These are phyloP conservation scores for Vigna mungo DNA, from an alignment of 306 rosid genomes.

Conservation along the genomic window DNA sequence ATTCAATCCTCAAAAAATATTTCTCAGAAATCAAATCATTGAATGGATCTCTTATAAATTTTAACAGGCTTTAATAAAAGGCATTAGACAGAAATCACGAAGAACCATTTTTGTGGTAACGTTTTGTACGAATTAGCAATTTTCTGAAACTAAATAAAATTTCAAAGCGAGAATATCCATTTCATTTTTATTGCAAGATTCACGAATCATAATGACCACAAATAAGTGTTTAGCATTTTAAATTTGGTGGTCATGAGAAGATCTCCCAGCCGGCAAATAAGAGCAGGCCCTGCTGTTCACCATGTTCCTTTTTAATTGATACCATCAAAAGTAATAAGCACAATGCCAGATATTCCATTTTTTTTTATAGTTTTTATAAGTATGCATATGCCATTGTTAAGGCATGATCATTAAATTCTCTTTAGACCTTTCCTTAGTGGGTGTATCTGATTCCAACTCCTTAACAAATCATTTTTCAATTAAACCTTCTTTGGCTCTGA, in stretches of 20 bases:
- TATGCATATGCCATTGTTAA: slow-evolving; percentile 15
- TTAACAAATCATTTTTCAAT: slow-evolving; percentile 5
- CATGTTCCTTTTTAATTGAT: slow-evolving; percentile 44
- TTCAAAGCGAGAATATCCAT: background rate
- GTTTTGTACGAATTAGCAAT: background rate
- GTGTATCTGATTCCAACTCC: slow-evolving; percentile 52
- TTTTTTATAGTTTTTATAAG: background rate
- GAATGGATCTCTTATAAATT: too few species aligned
- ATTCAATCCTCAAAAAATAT: too few species aligned
- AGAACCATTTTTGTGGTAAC: background rate
- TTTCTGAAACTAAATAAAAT: background rate
- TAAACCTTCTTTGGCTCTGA: background rate
- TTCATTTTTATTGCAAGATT: slow-evolving; percentile 21
- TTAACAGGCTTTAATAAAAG: background rate
- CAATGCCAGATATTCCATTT: slow-evolving; percentile 39
- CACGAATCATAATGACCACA: slow-evolving; percentile 30
- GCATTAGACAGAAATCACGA: background rate
- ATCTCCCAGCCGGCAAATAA: slow-evolving; percentile 39
- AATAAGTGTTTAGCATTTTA: slow-evolving; percentile 31
- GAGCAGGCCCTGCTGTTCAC: slow-evolving; percentile 29
- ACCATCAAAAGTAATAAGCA: slow-evolving; percentile 41
- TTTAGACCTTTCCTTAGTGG: slow-evolving; percentile 44
- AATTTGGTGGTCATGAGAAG: slow-evolving; percentile 43
- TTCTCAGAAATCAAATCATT: too few species aligned
- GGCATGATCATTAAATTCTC: slow-evolving; percentile 42